phyloP scores from a whole-genome alignment of 192 early-diverging fungal genomes.

The Umbelopsis sp. region DNA sequence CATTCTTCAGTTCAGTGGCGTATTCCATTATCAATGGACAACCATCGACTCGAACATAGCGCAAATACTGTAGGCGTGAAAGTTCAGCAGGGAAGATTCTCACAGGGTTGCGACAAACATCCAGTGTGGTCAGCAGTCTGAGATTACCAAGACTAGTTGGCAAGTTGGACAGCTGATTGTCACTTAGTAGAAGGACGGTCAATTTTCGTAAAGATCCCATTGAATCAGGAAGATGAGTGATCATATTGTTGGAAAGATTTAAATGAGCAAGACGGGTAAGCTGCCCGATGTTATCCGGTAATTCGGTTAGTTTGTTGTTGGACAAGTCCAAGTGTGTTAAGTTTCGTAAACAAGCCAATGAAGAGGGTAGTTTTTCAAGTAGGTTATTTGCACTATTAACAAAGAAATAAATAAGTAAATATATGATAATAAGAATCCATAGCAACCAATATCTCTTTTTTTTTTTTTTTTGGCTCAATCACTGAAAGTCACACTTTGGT shows the following conservation, averaged over 20 bases:
- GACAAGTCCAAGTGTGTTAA: slow-evolving; percentile 66
- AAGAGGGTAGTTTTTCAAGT: slow-evolving; percentile 15
- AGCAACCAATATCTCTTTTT: not conserved
- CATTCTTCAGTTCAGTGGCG: slow-evolving; percentile 39
- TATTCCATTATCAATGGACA: slow-evolving; percentile 57
- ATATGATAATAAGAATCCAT: not conserved
- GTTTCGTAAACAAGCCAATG: slow-evolving; percentile 66
- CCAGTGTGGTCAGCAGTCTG: slow-evolving; percentile 62
- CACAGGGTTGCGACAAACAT: slow-evolving; percentile 70
- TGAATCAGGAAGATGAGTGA: slow-evolving; percentile 61
- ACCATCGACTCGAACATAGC: slow-evolving; percentile 55
- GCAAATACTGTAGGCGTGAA: slow-evolving; percentile 65
- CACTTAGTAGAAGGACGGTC: slow-evolving; percentile 57
- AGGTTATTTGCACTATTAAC: slow-evolving; percentile 2
- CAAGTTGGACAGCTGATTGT: slow-evolving; percentile 61
- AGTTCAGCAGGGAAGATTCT: slow-evolving; percentile 71
- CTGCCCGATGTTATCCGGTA: slow-evolving; percentile 71
- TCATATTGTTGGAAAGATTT: slow-evolving; percentile 63
- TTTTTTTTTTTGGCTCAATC: not conserved
- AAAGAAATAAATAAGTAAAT: too few relatives aligned
- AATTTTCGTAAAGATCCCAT: slow-evolving; percentile 69
- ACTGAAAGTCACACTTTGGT: not conserved
- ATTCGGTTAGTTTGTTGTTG: slow-evolving; percentile 58
- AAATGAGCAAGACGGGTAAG: slow-evolving; percentile 69
- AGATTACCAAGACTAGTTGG: slow-evolving; percentile 68